Percentiles rank a stretch among this genome's conserved stretches.
Evolutionary conservation across 148 eudicot genomes (phyloP).

Genomic region (Polygonum maritimum): DNA sequence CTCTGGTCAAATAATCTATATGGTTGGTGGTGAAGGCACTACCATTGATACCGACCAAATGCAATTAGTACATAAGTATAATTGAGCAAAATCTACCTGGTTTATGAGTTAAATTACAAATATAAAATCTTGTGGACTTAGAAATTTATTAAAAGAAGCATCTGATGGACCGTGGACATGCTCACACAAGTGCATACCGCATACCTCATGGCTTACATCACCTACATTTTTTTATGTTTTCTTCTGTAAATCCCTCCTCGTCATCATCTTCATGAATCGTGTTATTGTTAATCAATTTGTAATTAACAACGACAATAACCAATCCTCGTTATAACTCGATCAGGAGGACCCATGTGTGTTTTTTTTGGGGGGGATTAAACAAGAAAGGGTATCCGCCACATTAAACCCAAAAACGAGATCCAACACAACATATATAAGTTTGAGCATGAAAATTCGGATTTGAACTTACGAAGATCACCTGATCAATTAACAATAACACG

Average conservation of each 20-base stretch:
- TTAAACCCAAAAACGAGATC: background rate
- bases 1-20: background rate
- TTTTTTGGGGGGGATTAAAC: background rate
- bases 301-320: background rate
- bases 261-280: background rate
- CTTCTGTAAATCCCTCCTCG: background rate
- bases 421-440: background rate
- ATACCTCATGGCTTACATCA: background rate
- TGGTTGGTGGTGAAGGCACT: background rate
- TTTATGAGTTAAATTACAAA: background rate
- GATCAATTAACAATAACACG: background rate
- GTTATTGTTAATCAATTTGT: background rate
- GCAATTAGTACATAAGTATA: background rate
- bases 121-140: background rate
- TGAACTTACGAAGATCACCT: background rate
- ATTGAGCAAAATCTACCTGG: background rate
- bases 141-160: background rate
- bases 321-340: background rate
- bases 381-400: background rate
- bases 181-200: background rate
- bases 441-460: background rate
- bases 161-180: background rate
- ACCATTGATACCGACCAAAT: background rate
- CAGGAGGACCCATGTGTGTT: background rate
- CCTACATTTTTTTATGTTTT: background rate